Base-by-base conservation (phyloP, 2,329 filamentous ascomycete genomes). In the Nectriaceae sp. region DNA sequence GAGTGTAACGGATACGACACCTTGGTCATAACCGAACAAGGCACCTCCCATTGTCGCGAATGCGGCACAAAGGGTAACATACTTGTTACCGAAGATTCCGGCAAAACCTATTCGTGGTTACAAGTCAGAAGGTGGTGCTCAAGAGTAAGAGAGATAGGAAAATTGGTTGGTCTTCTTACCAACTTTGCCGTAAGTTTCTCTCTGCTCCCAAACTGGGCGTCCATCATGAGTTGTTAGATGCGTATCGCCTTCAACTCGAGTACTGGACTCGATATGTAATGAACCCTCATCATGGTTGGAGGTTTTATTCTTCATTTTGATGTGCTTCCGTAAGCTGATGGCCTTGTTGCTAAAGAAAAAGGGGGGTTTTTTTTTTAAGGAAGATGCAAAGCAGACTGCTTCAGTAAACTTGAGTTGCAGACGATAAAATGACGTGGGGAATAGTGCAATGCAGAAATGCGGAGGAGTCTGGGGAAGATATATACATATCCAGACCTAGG, bases 1-100 rank as follows among this genome's bases (percentile, higher is more conserved):
- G 10, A 74, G 65, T 50, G 76, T 74, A 39, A 76, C 63, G 3
- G 63, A 69, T 42, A 72, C 70, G 21, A 71, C 60, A 43, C 66
- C 58, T 46, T 69, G 56, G 38, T 71, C 73, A 44, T 46, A 36
- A 72, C 72, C 16, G 26, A 31, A 31, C 26, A 31, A 15, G 26
- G 26, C 26, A 15, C 26, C 26, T 8, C 26, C 26, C 1, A 45
- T 45, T 5, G 47, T 49, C 5, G 47, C 47, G 31, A 49, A 49
- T 16, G 42, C 42, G 5, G 47, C 47, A 18, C 47, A 49, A 11
- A 49, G 8, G n/a, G 42, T 45, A 15, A 49, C 47, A 41, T 49
- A 49, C 36, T 44, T 49, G 26, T 49, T 49, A 11, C 46, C 36
- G 16, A 49, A 49, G n/a, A 49, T 49, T 13, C 46, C 46, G 1